Percentiles rank a stretch among this genome's conserved stretches.
These are phyloP conservation scores for Microbotryum lychnidis-dioicae DNA, from an alignment of 1,284 basidiomycete genomes.

Conservation along the genomic window DNA sequence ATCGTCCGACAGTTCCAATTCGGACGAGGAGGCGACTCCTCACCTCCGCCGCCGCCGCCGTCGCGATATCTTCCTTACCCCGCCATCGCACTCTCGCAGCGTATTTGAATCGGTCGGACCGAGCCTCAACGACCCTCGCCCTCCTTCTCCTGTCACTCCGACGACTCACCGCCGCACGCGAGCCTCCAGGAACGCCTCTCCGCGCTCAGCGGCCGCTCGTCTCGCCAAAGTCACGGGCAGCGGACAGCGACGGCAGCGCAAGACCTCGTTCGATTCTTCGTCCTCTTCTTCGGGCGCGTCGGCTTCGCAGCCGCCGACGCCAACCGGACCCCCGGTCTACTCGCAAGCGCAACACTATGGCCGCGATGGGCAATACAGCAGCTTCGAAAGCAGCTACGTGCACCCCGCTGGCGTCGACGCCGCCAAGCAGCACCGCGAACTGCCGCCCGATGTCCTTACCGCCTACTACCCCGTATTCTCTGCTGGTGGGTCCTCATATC, in stretches of 20 bases:
- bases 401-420: conserved; percentile 14
- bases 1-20: conserved; percentile 1
- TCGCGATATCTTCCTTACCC: conserved; percentile 12
- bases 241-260: conserved; percentile 12
- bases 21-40: not conserved
- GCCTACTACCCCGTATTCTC: conserved; percentile 29
- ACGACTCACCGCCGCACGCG: conserved; percentile 12
- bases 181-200: not conserved
- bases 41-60: not conserved
- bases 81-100: conserved; percentile 8
- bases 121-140: not conserved
- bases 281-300: conserved; percentile 26
- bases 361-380: not conserved
- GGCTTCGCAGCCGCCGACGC: conserved; percentile 23
- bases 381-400: conserved; percentile 8
- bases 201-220: not conserved
- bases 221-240: not conserved
- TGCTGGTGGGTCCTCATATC: not conserved
- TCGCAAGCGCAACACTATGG: not conserved
- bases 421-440: not conserved
- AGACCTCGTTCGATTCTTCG: conserved; percentile 21
- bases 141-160: conserved; percentile 27
- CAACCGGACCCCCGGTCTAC: conserved; percentile 11
- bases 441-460: conserved; percentile 9
- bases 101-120: conserved; percentile 13